These are phyloP conservation scores for Podospora fimiseda DNA, from an alignment of 495 filamentous ascomycete genomes.

Conservation along the genomic window DNA sequence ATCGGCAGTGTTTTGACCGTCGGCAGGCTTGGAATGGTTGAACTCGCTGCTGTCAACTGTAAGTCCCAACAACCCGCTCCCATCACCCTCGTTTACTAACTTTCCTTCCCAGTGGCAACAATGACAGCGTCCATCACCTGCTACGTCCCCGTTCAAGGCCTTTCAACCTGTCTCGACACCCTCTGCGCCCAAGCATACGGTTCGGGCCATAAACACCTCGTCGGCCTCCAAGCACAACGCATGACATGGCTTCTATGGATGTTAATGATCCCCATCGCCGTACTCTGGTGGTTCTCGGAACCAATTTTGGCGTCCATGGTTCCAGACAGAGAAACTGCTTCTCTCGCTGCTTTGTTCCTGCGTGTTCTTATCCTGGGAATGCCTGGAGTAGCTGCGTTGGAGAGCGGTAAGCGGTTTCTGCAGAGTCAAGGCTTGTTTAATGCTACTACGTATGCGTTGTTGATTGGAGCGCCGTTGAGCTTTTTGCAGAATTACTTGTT, in stretches of 20 bases:
- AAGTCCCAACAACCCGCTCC: too few species aligned
- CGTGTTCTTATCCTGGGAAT: slow-evolving; percentile 58
- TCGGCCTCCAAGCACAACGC: slow-evolving; percentile 64
- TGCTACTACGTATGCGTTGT: slow-evolving; percentile 59
- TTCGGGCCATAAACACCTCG: slow-evolving; percentile 58
- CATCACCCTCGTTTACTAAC: slow-evolving; percentile 10
- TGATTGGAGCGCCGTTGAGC: slow-evolving; percentile 62
- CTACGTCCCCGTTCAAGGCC: slow-evolving; percentile 63
- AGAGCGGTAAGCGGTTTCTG: slow-evolving; percentile 63
- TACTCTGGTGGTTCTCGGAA: slow-evolving; percentile 53
- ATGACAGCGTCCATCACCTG: slow-evolving; percentile 73
- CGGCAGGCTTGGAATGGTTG: slow-evolving; percentile 56
- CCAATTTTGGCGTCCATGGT: slow-evolving; percentile 52
- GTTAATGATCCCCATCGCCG: slow-evolving; percentile 55
- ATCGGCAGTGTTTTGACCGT: slow-evolving; percentile 63
- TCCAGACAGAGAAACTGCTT: slow-evolving; percentile 55
- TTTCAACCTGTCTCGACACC: slow-evolving; percentile 65
- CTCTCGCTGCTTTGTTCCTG: slow-evolving; percentile 60
- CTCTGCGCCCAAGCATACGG: slow-evolving; percentile 72
- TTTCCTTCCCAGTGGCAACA: slow-evolving; percentile 43
- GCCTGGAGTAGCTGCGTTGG: slow-evolving; percentile 63
- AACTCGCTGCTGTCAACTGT: slow-evolving; percentile 58
- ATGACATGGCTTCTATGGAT: slow-evolving; percentile 62
- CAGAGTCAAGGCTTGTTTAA: slow-evolving; percentile 67
- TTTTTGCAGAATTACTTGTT: slow-evolving; percentile 61